phyloP scores from a whole-genome alignment of 768 basidiomycete species.

The Xanthoconium purpureum region DNA sequence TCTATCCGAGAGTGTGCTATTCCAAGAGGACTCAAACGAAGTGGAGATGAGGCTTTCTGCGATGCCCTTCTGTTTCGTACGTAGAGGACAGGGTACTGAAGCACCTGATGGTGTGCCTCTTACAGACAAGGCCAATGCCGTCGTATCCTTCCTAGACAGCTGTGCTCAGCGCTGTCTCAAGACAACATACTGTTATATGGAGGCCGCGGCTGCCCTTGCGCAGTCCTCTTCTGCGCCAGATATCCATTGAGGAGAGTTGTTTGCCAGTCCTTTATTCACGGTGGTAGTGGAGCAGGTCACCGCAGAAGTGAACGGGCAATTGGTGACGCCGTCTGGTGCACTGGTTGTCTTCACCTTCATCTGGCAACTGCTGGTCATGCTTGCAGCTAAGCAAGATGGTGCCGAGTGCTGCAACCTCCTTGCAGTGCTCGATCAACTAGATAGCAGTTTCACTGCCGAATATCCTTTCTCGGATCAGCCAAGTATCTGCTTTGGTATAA shows the following conservation, averaged over 20 bases:
- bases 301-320: slow-evolving; percentile 58
- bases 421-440: slow-evolving; percentile 35
- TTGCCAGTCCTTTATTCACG: slow-evolving; percentile 75
- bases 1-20: slow-evolving; percentile 72
- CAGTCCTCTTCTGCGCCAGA: slow-evolving; percentile 10
- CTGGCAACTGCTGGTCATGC: slow-evolving; percentile 56
- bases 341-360: slow-evolving; percentile 62
- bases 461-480: slow-evolving; percentile 35
- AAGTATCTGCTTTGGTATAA: slow-evolving; percentile 38
- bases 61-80: slow-evolving; percentile 44
- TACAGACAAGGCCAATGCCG: slow-evolving; percentile 52
- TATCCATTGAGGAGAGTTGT: slow-evolving; percentile 27
- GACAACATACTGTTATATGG: slow-evolving; percentile 83
- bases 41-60: slow-evolving; percentile 69
- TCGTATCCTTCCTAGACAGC: slow-evolving; percentile 76
- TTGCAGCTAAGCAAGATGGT: slow-evolving; percentile 54
- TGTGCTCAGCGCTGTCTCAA: slow-evolving; percentile 79
- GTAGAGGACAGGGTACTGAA: slow-evolving; percentile 34
- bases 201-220: slow-evolving; percentile 50
- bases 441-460: slow-evolving; percentile 29
- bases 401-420: slow-evolving; percentile 34
- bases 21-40: slow-evolving; percentile 74
- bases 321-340: slow-evolving; percentile 56
- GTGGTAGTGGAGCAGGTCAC: slow-evolving; percentile 75
- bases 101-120: slow-evolving; percentile 53